Conservation (phyloP, 2,329 filamentous ascomycete genomes). For the Didymella pinodella region DNA sequence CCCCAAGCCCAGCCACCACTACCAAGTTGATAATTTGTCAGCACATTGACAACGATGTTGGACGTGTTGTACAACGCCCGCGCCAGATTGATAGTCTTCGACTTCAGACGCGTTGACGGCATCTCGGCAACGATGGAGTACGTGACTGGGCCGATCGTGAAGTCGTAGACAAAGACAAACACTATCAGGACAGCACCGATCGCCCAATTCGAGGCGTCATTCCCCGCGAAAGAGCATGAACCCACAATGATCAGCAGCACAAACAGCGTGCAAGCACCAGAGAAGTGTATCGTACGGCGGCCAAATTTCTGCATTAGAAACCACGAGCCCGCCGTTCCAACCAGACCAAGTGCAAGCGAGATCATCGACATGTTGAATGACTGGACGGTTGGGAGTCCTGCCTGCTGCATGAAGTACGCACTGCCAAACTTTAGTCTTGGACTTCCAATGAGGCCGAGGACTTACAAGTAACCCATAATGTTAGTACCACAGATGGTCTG, state of each 20-base stretch:
- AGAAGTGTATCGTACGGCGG: constrained; percentile 76
- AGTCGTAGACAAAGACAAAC: constrained; percentile 75
- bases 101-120: constrained; percentile 80
- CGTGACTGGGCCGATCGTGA: constrained; percentile 86
- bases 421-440: constrained; percentile 25
- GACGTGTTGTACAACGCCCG: constrained; percentile 78
- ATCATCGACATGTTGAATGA: constrained; percentile 60
- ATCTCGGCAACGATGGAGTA: constrained; percentile 88
- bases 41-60: constrained; percentile 77
- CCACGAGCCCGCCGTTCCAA: constrained; percentile 82
- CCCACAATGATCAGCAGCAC: constrained; percentile 79
- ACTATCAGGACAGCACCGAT: constrained; percentile 44
- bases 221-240: constrained; percentile 70
- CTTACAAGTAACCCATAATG: constrained; percentile 54
- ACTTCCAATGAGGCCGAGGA: neutral
- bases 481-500: constrained; percentile 55
- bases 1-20: constrained; percentile 79
- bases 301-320: constrained; percentile 80
- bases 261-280: constrained; percentile 65
- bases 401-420: constrained; percentile 58
- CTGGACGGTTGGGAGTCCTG: constrained; percentile 52
- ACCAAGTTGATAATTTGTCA: constrained; percentile 62
- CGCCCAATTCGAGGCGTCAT: constrained; percentile 57
- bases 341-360: constrained; percentile 70
- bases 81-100: constrained; percentile 87